phyloP scores from a whole-genome alignment of 1,284 basidiomycete species.

The Ustilago bromivora region DNA sequence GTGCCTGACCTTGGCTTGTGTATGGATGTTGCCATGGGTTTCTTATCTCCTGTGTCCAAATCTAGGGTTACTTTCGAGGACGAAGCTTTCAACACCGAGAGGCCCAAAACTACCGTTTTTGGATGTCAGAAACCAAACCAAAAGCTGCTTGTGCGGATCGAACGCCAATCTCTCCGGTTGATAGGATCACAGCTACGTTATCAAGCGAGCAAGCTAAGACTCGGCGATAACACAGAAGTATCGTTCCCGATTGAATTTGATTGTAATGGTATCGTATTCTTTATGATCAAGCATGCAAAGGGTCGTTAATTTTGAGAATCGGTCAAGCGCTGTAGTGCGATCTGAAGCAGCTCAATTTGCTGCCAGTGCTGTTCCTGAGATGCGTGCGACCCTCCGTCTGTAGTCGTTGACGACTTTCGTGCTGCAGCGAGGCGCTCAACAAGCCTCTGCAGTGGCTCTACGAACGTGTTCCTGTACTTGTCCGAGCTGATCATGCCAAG shows the following conservation, averaged over 20 bases:
- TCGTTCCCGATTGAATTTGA: too few relatives aligned
- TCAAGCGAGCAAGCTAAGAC: too few relatives aligned
- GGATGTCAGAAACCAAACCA: too few relatives aligned
- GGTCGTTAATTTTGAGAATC: not conserved
- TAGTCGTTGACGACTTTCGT: not conserved
- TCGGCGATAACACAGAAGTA: too few relatives aligned
- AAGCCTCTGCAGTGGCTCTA: constrained; percentile 13
- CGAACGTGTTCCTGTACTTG: constrained; percentile 4
- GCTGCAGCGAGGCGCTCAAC: not conserved
- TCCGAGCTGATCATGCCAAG: not conserved
- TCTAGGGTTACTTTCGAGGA: not conserved
- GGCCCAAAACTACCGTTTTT: too few relatives aligned
- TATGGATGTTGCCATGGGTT: not conserved
- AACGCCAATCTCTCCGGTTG: too few relatives aligned
- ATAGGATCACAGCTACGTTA: too few relatives aligned
- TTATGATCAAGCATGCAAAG: constrained; percentile 1
- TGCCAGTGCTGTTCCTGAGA: constrained; percentile 4
- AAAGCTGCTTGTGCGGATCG: too few relatives aligned
- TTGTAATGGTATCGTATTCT: constrained; percentile 1
- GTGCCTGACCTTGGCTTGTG: not conserved
- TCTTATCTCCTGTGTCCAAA: not conserved
- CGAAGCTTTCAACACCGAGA: not conserved
- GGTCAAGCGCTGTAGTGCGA: constrained; percentile 12
- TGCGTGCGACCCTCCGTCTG: not conserved
- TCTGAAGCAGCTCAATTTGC: constrained; percentile 12